These are phyloP conservation scores for Boehmeria nivea DNA, from an alignment of 306 rosid species.

Conservation along the genomic window DNA sequence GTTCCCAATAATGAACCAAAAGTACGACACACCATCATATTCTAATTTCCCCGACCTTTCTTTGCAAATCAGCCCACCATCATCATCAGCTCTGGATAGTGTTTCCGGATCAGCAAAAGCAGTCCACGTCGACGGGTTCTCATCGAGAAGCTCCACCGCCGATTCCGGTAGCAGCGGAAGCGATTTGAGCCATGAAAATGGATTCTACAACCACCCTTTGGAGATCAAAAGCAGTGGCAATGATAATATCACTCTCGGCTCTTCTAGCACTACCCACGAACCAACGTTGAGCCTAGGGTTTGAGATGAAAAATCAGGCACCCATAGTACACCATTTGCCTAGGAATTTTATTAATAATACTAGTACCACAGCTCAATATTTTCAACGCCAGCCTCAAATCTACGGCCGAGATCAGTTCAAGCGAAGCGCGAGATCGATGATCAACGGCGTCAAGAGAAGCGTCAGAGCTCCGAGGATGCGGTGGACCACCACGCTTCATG, in stretches of 20 bases:
- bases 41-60: slow-evolving; percentile 68
- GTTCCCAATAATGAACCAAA: slow-evolving; percentile 34
- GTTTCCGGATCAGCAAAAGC: too few species aligned
- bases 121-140: too few species aligned
- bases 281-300: slow-evolving; percentile 63
- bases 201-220: slow-evolving; percentile 7
- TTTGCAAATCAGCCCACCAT: slow-evolving; percentile 70
- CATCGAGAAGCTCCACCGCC: slow-evolving; percentile 47
- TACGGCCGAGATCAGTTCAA: slow-evolving; percentile 51
- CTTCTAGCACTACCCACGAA: slow-evolving; percentile 11
- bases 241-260: not conserved
- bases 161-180: slow-evolving; percentile 69
- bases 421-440: slow-evolving; percentile 37
- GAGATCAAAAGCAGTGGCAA: not conserved
- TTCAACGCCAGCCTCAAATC: slow-evolving; percentile 47
- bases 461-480: slow-evolving; percentile 90
- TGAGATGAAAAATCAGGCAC: slow-evolving; percentile 23
- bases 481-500: slow-evolving; percentile 92
- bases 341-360: slow-evolving; percentile 17
- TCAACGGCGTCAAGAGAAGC: slow-evolving; percentile 53
- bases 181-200: slow-evolving; percentile 70
- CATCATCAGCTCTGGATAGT: slow-evolving; percentile 9
- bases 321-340: slow-evolving; percentile 9
- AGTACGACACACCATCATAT: slow-evolving; percentile 22
- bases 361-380: not conserved